Evolutionary conservation across 192 early-diverging fungal genomes (phyloP).

Genomic region (Thoreauomyces humboldtii): DNA sequence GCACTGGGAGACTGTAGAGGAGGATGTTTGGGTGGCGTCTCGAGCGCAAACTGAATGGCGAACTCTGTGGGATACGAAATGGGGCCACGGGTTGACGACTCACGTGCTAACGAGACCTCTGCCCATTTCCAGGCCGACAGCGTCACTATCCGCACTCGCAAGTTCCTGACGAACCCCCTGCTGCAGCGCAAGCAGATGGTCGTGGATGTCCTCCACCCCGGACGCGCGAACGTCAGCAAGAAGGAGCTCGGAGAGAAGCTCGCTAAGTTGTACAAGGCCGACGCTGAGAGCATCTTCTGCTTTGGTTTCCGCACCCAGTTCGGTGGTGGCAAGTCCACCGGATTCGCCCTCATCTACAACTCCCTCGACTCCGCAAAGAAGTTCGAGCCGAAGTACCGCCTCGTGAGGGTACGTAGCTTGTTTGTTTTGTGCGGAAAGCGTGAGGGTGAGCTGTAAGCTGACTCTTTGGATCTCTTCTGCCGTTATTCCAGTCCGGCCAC

Average conservation of each 20-base stretch:
- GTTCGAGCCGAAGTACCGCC: slow-evolving; percentile 98
- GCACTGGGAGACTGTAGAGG: too few species aligned
- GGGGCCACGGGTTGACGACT: too few species aligned
- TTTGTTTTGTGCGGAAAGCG: not conserved
- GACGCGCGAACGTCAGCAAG: slow-evolving; percentile 89
- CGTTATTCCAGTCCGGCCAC: slow-evolving; percentile 49
- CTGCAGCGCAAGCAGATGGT: slow-evolving; percentile 97
- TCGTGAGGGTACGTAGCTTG: slow-evolving; percentile 53
- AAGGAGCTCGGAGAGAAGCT: slow-evolving; percentile 91
- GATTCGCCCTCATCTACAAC: slow-evolving; percentile 97
- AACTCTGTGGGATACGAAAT: too few species aligned
- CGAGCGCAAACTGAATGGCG: too few species aligned
- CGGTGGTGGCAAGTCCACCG: slow-evolving; percentile 95
- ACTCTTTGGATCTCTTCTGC: not conserved
- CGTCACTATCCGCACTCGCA: slow-evolving; percentile 96
- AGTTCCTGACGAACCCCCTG: slow-evolving; percentile 99
- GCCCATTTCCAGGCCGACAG: slow-evolving; percentile 33
- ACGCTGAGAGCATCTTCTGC: slow-evolving; percentile 77
- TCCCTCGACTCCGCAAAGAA: slow-evolving; percentile 90
- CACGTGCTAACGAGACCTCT: slow-evolving; percentile 8
- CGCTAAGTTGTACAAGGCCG: slow-evolving; percentile 92
- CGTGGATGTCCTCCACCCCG: slow-evolving; percentile 94
- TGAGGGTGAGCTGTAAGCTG: not conserved
- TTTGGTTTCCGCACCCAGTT: slow-evolving; percentile 96
- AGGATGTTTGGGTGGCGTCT: too few species aligned